phyloP scores from a whole-genome alignment of 495 filamentous ascomycete genomes.

The Gamarada debralockiae region DNA sequence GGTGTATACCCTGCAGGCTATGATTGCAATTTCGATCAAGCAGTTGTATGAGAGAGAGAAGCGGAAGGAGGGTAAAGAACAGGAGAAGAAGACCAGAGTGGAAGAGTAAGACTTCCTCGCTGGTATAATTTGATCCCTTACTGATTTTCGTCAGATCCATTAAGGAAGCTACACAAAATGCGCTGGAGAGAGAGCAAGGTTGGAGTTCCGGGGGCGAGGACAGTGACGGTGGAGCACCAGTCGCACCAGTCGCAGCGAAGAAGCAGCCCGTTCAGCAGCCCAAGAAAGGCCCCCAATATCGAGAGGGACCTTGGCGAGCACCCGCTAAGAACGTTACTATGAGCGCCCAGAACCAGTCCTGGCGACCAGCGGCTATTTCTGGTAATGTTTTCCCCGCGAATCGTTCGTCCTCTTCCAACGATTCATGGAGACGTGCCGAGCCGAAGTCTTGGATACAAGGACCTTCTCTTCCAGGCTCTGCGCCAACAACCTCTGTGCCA shows the following conservation, averaged over 20 bases:
- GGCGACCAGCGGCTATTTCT: no score
- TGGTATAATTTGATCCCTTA: background rate
- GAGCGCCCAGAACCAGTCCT: no score
- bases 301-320: background rate
- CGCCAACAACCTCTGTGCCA: no score
- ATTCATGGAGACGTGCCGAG: no score
- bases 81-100: conserved; percentile 17
- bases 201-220: conserved; percentile 21
- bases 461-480: no score
- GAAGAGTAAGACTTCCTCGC: conserved; percentile 9
- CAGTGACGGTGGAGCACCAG: conserved; percentile 21
- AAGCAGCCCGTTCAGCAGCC: no score
- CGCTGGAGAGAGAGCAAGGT: conserved; percentile 15
- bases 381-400: no score
- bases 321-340: no score
- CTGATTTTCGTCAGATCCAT: conserved; percentile 6
- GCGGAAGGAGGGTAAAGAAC: conserved; percentile 18
- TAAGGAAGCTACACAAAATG: conserved; percentile 2
- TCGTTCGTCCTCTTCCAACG: no score
- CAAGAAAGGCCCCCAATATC: background rate
- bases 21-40: conserved; percentile 63
- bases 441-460: no score
- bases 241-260: background rate
- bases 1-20: conserved; percentile 71
- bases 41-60: conserved; percentile 17